A percentile compares a stretch with the other conserved stretches of the same genome.
phyloP scores from a whole-genome alignment of 2,329 filamentous ascomycete genomes.

The Alternaria triticina region DNA sequence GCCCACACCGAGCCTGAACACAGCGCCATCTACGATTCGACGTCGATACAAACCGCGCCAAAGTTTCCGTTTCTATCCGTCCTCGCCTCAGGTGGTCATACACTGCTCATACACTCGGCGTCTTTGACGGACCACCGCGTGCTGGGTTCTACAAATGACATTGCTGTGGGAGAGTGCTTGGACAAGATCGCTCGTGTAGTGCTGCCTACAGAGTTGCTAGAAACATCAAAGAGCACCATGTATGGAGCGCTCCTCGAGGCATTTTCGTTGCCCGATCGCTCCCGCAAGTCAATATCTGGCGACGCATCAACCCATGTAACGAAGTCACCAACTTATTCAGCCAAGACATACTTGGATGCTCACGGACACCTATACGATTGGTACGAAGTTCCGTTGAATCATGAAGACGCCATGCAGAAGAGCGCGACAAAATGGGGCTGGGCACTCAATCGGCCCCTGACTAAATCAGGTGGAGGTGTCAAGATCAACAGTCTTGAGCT shows the following conservation, averaged over 20 bases:
- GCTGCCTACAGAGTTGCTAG: conserved; percentile 67
- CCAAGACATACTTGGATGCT: conserved; percentile 24
- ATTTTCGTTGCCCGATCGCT: conserved; percentile 71
- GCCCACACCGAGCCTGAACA: not conserved
- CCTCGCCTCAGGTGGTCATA: conserved; percentile 91
- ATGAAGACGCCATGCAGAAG: conserved; percentile 63
- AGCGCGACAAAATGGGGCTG: conserved; percentile 65
- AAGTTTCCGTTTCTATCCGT: conserved; percentile 85
- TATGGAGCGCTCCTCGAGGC: conserved; percentile 81
- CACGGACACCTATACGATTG: conserved; percentile 42
- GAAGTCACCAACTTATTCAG: conserved; percentile 13
- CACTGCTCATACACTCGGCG: conserved; percentile 78
- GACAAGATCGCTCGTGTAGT: conserved; percentile 85
- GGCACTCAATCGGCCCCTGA: conserved; percentile 72
- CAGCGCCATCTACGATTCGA: conserved; percentile 1
- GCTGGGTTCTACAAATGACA: conserved; percentile 75
- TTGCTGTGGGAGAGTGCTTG: conserved; percentile 87
- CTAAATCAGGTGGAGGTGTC: conserved; percentile 51
- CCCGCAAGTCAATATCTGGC: conserved; percentile 1
- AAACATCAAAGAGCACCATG: conserved; percentile 67
- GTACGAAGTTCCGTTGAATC: conserved; percentile 66
- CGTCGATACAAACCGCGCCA: conserved; percentile 48
- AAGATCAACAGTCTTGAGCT: conserved; percentile 43
- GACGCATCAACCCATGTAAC: not conserved
- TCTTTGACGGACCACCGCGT: conserved; percentile 73